Evolutionary conservation across 1,284 basidiomycete genomes (phyloP).

Genomic region (Bondarzewia mesenterica): DNA sequence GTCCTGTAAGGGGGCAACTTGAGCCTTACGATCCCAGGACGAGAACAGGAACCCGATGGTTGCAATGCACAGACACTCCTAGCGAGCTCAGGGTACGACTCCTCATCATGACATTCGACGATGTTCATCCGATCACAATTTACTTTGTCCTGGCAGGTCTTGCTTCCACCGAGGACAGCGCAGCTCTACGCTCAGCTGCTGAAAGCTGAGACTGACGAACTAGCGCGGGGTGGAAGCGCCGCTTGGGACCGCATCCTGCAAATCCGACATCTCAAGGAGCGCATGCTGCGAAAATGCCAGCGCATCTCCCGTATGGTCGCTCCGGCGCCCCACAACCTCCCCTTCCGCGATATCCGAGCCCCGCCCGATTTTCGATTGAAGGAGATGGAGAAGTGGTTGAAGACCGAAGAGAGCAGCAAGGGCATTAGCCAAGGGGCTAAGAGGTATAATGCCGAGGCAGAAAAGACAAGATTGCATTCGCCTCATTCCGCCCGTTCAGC

Average conservation of each 20-base stretch:
- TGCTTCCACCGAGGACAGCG: slow-evolving; percentile 64
- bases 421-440: slow-evolving; percentile 13
- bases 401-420: slow-evolving; percentile 24
- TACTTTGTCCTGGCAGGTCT: slow-evolving; percentile 49
- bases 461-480: slow-evolving; percentile 9
- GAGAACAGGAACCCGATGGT: slow-evolving; percentile 54
- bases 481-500: slow-evolving; percentile 4
- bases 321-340: slow-evolving; percentile 22
- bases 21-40: slow-evolving; percentile 51
- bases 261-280: slow-evolving; percentile 68
- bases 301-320: slow-evolving; percentile 38
- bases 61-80: slow-evolving; percentile 67
- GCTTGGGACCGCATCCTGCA: slow-evolving; percentile 61
- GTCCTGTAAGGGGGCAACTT: slow-evolving; percentile 63
- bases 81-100: slow-evolving; percentile 57
- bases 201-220: slow-evolving; percentile 49
- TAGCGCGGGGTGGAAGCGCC: slow-evolving; percentile 43
- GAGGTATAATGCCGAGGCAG: slow-evolving; percentile 13
- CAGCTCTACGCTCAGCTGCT: slow-evolving; percentile 59
- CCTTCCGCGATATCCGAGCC: slow-evolving; percentile 55
- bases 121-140: slow-evolving; percentile 54
- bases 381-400: slow-evolving; percentile 71
- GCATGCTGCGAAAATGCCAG: slow-evolving; percentile 71
- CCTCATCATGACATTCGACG: slow-evolving; percentile 43
- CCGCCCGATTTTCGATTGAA: slow-evolving; percentile 65